Percentiles rank a stretch among this genome's conserved stretches.
Conservation (phyloP, 495 filamentous ascomycete species). For the Aspergillus cavernicola region DNA sequence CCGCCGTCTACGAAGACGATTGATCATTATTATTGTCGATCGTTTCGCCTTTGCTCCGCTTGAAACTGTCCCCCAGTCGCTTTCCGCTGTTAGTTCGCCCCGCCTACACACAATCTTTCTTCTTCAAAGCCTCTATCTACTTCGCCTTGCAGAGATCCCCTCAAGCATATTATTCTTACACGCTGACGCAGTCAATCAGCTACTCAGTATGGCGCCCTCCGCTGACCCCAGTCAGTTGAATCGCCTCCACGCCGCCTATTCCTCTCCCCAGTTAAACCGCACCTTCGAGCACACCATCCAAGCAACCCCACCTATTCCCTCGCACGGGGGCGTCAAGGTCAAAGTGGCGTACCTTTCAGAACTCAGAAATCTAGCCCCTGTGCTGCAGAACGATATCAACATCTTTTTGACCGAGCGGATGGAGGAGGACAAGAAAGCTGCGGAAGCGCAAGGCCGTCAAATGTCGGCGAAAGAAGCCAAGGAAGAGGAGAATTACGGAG, state of each 20-base stretch:
- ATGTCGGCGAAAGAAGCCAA: conserved; percentile 54
- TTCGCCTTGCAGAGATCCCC: background rate
- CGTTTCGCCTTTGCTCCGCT: conserved; percentile 12
- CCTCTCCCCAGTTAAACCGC: conserved; percentile 43
- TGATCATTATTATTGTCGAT: conserved; percentile 8
- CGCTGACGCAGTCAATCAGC: background rate
- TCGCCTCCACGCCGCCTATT: conserved; percentile 53
- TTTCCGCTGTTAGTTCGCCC: conserved; percentile 14
- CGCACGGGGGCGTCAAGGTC: conserved; percentile 33
- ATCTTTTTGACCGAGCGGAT: conserved; percentile 78
- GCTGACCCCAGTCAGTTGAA: background rate
- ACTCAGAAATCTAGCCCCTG: conserved; percentile 57
- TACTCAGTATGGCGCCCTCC: background rate
- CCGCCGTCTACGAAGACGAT: background rate
- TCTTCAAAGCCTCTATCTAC: background rate
- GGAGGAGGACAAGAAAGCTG: conserved; percentile 74
- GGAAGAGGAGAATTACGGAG: conserved; percentile 85
- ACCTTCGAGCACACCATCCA: conserved; percentile 45
- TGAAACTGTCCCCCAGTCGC: conserved; percentile 2
- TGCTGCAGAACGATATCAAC: conserved; percentile 74
- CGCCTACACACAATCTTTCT: conserved; percentile 8
- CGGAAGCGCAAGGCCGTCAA: conserved; percentile 36
- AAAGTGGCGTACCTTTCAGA: conserved; percentile 65
- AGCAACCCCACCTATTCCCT: conserved; percentile 30
- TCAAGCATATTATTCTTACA: no score